Base-by-base conservation (phyloP, 2,329 filamentous ascomycete genomes). In the Rhynchosporium agropyri region DNA sequence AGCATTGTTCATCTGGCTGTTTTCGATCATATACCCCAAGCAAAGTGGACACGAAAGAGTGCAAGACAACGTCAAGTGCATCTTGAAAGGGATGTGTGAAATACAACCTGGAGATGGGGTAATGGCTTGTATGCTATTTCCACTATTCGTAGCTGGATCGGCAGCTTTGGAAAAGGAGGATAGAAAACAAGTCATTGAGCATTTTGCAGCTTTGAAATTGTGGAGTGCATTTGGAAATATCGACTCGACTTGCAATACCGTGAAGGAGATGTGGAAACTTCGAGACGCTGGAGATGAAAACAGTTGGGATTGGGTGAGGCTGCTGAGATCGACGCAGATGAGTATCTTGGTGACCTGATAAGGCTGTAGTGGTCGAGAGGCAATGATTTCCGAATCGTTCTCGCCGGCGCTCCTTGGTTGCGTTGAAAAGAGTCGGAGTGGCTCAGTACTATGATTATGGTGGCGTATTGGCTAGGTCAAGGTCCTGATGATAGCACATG, bases 41-140 rank as follows among this genome's bases (percentile, higher is more conserved):
- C 45, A 50, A 1, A 59, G 59, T 33, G 48, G 57, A 12, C 50
- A 64, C 36, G 5, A 43, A 0, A 62, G 63, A 20, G 49, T 70
- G 15, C 67, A 68, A 31, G 28, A 42, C 31, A 54, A 58, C 3
- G 63, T 70, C 12, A 45, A 58, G 2, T 8, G 28, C 15, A 65
- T 65, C 8, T 29, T 56, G n/a, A 29, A 20, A 10, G 65, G 45
- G 4, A 66, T 71, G 51, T 49, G 48, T 13, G 48, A 65, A 29
- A 67, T 70, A n/a, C 63, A 63, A 38, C 13, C 51, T 5, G 55
- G 59, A 15, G 61, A 68, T 26, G 65, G 64, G 4, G 54, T 66
- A 10, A 64, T 66, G 62, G 38, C 68, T n/a, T 68, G 63, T 36
- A 58, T 71, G 33, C 55, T 71, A 3, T 71, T 71, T 40, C 69